Percentiles rank a stretch among this genome's conserved stretches.
These are phyloP conservation scores for Cutaneotrichosporon sp. DNA, from an alignment of 1,284 basidiomycete genomes.

Conservation along the genomic window DNA sequence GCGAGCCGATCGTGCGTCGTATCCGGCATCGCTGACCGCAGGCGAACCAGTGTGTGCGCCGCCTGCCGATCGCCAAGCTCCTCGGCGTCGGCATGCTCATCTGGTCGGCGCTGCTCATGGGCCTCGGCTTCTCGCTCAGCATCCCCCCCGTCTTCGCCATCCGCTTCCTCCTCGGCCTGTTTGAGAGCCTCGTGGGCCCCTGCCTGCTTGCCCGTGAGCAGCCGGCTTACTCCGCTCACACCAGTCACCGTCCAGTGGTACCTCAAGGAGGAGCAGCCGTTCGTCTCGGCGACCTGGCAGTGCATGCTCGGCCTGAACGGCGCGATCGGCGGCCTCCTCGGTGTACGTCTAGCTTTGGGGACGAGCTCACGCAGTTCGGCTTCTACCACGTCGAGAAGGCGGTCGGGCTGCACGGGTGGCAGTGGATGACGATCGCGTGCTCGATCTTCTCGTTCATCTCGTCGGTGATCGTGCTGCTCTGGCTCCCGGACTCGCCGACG, in stretches of 20 bases:
- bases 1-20: constrained; percentile 37
- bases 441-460: constrained; percentile 23
- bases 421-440: constrained; percentile 34
- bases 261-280: constrained; percentile 27
- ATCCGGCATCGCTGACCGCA: constrained; percentile 4
- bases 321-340: constrained; percentile 13
- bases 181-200: constrained; percentile 39
- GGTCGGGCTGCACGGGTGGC: constrained; percentile 31
- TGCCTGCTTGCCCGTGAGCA: constrained; percentile 22
- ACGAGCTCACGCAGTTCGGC: background rate
- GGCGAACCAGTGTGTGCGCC: constrained; percentile 40
- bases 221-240: background rate
- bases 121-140: constrained; percentile 70
- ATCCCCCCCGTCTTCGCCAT: constrained; percentile 59
- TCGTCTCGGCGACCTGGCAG: constrained; percentile 14
- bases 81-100: constrained; percentile 30
- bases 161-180: constrained; percentile 37
- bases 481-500: constrained; percentile 38
- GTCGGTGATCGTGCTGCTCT: constrained; percentile 27
- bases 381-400: constrained; percentile 7
- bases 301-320: constrained; percentile 22
- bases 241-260: constrained; percentile 35
- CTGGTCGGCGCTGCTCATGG: constrained; percentile 54
- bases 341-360: background rate
- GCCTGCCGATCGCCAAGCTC: constrained; percentile 36